Evolutionary conservation across 2,329 filamentous ascomycete species (phyloP).

Genomic region (Aureobasidium sp.): DNA sequence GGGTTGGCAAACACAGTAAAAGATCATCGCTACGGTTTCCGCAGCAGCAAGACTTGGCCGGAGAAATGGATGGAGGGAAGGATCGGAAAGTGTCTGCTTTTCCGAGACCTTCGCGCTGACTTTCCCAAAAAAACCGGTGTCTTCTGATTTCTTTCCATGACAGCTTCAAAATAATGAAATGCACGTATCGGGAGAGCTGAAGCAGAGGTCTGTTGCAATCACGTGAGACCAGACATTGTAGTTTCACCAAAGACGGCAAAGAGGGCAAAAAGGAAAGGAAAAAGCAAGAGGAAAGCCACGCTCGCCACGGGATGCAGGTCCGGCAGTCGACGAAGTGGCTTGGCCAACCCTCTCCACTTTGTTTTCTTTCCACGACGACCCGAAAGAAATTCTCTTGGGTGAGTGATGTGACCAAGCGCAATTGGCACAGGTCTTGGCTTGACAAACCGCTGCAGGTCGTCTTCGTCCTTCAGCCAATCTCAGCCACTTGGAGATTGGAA

Average conservation of each 20-base stretch:
- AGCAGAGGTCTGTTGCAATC: background rate
- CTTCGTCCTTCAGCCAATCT: background rate
- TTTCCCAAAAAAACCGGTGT: background rate
- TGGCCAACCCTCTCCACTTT: too few species aligned
- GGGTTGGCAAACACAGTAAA: background rate
- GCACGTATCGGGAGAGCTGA: background rate
- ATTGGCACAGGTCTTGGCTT: slow-evolving; percentile 6
- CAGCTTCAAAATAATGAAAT: background rate
- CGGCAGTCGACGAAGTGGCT: background rate
- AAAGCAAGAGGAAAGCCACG: background rate
- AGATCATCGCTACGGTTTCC: background rate
- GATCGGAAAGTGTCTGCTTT: background rate
- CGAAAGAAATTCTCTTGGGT: background rate
- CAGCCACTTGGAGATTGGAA: slow-evolving; percentile 7
- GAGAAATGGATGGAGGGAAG: background rate
- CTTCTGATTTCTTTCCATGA: background rate
- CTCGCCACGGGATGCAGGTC: background rate
- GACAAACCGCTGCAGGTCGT: slow-evolving; percentile 1
- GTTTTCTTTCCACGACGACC: background rate
- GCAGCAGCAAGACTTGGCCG: background rate
- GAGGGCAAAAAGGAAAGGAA: background rate
- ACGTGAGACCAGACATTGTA: too few species aligned
- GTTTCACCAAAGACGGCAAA: too few species aligned
- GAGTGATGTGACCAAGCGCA: background rate
- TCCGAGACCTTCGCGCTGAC: background rate